Conservation (phyloP, 1,284 basidiomycete genomes). For the Uromyces viciae-fabae region DNA sequence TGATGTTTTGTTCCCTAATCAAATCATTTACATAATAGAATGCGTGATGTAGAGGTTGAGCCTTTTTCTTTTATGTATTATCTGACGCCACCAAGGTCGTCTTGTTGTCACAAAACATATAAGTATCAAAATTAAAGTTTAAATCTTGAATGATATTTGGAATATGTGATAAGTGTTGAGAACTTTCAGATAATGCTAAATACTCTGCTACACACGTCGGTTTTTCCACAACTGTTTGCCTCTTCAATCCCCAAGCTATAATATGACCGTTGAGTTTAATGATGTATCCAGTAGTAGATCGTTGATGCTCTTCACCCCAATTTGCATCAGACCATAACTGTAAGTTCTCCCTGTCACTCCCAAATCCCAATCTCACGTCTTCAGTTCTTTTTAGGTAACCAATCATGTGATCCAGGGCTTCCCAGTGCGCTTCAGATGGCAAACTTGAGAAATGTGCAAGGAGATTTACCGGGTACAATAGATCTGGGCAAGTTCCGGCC, state of each 20-base stretch:
- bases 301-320: neutral
- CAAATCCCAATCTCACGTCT: neutral
- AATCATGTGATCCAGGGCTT: neutral
- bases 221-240: neutral
- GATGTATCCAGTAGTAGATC: neutral
- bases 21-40: neutral
- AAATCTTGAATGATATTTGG: too few species aligned
- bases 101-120: conserved; percentile 2
- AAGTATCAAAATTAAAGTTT: too few species aligned
- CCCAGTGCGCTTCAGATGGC: neutral
- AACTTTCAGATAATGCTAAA: neutral
- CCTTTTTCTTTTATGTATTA: neutral
- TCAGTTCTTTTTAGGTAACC: neutral
- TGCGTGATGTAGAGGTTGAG: neutral
- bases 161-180: neutral
- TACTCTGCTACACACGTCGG: neutral
- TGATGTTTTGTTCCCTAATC: neutral
- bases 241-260: neutral
- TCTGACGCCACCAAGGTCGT: neutral
- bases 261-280: neutral
- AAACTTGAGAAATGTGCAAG: neutral
- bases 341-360: neutral
- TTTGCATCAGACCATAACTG: conserved; percentile 10
- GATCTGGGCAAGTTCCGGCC: neutral
- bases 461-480: neutral